These are phyloP conservation scores for Neolentinus lepideus DNA, from an alignment of 1,284 basidiomycete species.

Conservation along the genomic window DNA sequence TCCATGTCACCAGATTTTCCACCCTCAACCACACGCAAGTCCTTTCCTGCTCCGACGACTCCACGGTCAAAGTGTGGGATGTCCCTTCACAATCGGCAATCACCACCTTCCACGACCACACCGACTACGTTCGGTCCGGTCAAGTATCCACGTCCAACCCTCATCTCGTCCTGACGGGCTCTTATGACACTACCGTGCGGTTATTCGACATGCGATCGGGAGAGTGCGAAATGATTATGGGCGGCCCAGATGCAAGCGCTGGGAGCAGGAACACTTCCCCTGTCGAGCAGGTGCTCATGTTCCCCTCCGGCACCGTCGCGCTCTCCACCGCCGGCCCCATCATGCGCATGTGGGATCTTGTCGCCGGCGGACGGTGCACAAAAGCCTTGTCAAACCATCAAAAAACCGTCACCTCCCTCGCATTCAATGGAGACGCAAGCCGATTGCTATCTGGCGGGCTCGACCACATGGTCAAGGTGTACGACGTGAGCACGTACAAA, in stretches of 20 bases:
- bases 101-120: slow-evolving; percentile 77
- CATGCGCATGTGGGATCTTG: slow-evolving; percentile 92
- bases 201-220: slow-evolving; percentile 86
- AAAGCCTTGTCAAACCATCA: slow-evolving; percentile 94
- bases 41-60: slow-evolving; percentile 94
- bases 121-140: slow-evolving; percentile 94
- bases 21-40: slow-evolving; percentile 74
- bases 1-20: slow-evolving; percentile 93
- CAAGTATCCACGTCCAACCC: slow-evolving; percentile 81
- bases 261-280: slow-evolving; percentile 43
- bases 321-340: slow-evolving; percentile 90
- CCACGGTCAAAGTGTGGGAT: slow-evolving; percentile 92
- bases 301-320: slow-evolving; percentile 84
- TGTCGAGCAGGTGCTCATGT: slow-evolving; percentile 93
- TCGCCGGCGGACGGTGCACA: slow-evolving; percentile 85
- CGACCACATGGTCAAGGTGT: slow-evolving; percentile 98
- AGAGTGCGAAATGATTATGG: slow-evolving; percentile 80
- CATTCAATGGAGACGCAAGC: slow-evolving; percentile 71
- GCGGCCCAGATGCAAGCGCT: slow-evolving; percentile 33
- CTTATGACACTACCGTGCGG: slow-evolving; percentile 90
- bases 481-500: slow-evolving; percentile 90
- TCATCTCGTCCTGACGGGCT: slow-evolving; percentile 84
- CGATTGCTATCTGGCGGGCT: slow-evolving; percentile 86
- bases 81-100: slow-evolving; percentile 84
- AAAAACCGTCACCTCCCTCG: slow-evolving; percentile 90